Evolutionary conservation across 345 rosid species (phyloP).

Genomic region (Angophora floribunda): DNA sequence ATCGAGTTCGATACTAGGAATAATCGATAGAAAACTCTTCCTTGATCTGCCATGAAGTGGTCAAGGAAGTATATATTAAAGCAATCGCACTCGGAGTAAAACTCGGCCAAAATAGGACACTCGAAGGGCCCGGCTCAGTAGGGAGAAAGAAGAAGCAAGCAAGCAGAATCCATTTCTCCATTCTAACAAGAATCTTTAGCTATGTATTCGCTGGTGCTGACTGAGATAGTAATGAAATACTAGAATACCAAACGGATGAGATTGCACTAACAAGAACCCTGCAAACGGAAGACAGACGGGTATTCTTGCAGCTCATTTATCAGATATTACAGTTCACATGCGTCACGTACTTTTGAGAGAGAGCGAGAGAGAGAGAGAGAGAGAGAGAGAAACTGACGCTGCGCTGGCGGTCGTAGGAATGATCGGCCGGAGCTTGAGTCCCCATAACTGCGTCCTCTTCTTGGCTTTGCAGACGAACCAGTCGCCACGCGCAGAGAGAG

Average conservation of each 20-base stretch:
- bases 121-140: too few relatives aligned
- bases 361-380: neutral
- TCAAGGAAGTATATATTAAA: too few relatives aligned
- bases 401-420: neutral
- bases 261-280: neutral
- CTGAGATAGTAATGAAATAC: neutral
- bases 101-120: too few relatives aligned
- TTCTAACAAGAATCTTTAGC: neutral
- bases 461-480: neutral
- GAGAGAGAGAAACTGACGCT: conserved; percentile 14
- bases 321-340: neutral
- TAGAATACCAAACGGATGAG: neutral
- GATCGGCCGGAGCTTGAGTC: conserved; percentile 11
- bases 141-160: too few relatives aligned
- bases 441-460: conserved; percentile 15
- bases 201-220: neutral
- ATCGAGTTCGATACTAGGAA: too few relatives aligned
- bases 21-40: too few relatives aligned
- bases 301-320: neutral
- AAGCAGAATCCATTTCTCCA: neutral
- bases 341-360: neutral
- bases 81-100: too few relatives aligned
- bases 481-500: neutral
- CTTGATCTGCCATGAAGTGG: too few relatives aligned
- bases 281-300: neutral